Conservation (phyloP, 2,329 filamentous ascomycete genomes). For the Sclerotinia sclerotiorum region DNA sequence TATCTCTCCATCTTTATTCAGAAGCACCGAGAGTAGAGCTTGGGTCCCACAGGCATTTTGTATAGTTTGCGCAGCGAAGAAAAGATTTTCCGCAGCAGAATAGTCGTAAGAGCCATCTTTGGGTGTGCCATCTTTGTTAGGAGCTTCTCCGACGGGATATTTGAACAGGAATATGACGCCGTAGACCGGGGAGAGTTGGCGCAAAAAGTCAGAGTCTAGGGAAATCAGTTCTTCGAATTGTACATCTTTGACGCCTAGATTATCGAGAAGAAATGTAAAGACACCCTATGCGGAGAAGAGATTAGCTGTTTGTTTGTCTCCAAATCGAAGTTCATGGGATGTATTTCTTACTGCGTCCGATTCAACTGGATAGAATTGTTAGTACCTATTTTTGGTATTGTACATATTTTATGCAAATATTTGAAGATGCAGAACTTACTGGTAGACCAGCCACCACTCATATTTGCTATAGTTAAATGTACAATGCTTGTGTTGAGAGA, state of each 20-base stretch:
- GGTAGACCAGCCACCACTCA: slow-evolving; percentile 92
- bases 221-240: slow-evolving; percentile 96
- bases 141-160: slow-evolving; percentile 70
- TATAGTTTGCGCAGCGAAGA: slow-evolving; percentile 96
- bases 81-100: slow-evolving; percentile 71
- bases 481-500: not conserved
- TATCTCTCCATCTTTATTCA: slow-evolving; percentile 73
- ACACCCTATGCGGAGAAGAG: slow-evolving; percentile 62
- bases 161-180: slow-evolving; percentile 99
- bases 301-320: slow-evolving; percentile 4
- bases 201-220: slow-evolving; percentile 74
- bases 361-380: slow-evolving; percentile 59
- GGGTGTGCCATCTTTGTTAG: slow-evolving; percentile 58
- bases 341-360: slow-evolving; percentile 75
- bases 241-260: slow-evolving; percentile 85
- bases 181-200: slow-evolving; percentile 74
- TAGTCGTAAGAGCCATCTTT: slow-evolving; percentile 81
- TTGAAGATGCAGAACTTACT: slow-evolving; percentile 51
- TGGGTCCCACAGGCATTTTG: slow-evolving; percentile 98
- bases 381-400: slow-evolving; percentile 30
- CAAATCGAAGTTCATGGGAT: not conserved
- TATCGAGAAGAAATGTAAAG: slow-evolving; percentile 94
- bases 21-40: slow-evolving; percentile 83
- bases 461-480: slow-evolving; percentile 40
- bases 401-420: slow-evolving; percentile 19